Percentiles rank a stretch among this genome's conserved stretches.
These are phyloP conservation scores for Musa schizocarpa DNA, from an alignment of 176 grass and related monocot species.

Conservation along the genomic window DNA sequence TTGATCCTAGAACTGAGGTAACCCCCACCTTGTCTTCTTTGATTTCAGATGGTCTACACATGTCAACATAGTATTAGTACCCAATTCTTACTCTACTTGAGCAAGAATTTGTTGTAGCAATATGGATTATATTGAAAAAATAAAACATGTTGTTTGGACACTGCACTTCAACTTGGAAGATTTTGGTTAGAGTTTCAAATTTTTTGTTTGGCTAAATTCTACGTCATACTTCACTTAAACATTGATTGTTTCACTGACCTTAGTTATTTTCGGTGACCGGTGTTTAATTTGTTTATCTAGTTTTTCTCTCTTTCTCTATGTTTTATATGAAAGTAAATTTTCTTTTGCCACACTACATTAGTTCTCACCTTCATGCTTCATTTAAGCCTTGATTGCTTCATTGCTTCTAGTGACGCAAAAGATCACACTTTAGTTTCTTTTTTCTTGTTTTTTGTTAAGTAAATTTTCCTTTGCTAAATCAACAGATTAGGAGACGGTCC, in stretches of 20 bases:
- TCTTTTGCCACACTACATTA: no score
- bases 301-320: not conserved
- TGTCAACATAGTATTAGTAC: not conserved
- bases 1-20: conserved; percentile 24
- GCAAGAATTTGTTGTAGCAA: no score
- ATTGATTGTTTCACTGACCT: not conserved
- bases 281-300: not conserved
- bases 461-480: not conserved
- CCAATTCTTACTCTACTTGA: no score
- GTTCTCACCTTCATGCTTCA: no score
- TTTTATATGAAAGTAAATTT: no score
- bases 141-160: no score
- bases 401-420: no score
- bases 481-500: conserved; percentile 49
- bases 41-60: not conserved
- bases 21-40: not conserved
- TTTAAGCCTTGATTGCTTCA: no score
- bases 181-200: not conserved
- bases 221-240: not conserved
- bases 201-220: no score
- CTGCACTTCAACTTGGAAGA: no score
- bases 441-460: not conserved
- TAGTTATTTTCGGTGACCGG: not conserved
- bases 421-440: no score
- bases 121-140: no score